phyloP scores from a whole-genome alignment of 345 rosid genomes.

The Melaleuca alternifolia region DNA sequence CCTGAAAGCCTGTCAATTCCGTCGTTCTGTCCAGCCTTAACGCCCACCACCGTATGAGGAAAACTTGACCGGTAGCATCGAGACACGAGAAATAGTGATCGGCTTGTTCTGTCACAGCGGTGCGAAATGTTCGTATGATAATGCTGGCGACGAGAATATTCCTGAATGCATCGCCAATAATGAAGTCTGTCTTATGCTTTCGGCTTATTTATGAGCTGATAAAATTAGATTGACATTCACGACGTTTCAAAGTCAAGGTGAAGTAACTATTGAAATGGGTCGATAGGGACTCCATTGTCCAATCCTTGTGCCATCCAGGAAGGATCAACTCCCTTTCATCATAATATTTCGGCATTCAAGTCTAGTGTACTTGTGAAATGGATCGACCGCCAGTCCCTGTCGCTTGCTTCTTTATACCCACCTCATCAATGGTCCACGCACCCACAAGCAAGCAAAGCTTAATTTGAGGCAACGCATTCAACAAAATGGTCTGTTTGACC shows the following conservation, averaged over 20 bases:
- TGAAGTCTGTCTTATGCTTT: not conserved
- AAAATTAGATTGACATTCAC: not conserved
- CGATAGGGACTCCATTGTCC: not conserved
- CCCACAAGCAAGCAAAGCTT: not conserved
- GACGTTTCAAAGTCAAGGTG: not conserved
- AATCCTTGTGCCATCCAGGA: not conserved
- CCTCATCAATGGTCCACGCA: not conserved
- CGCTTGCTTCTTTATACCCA: not conserved
- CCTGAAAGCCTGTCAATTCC: no score
- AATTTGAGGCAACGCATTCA: not conserved
- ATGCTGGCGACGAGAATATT: not conserved
- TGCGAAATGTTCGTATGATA: not conserved
- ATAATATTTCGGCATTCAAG: no score
- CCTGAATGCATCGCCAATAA: not conserved
- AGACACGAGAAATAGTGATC: not conserved
- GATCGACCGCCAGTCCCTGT: not conserved
- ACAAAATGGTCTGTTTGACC: not conserved
- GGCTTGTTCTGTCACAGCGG: not conserved
- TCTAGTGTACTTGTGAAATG: no score
- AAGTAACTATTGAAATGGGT: not conserved
- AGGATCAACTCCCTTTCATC: no score
- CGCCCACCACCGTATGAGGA: not conserved
- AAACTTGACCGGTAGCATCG: not conserved
- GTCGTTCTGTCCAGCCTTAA: not conserved
- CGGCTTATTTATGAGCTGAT: not conserved